A percentile compares a stretch with the other conserved stretches of the same genome.
phyloP scores from a whole-genome alignment of 23 red algal species.

The Porphyridium purpureum region DNA sequence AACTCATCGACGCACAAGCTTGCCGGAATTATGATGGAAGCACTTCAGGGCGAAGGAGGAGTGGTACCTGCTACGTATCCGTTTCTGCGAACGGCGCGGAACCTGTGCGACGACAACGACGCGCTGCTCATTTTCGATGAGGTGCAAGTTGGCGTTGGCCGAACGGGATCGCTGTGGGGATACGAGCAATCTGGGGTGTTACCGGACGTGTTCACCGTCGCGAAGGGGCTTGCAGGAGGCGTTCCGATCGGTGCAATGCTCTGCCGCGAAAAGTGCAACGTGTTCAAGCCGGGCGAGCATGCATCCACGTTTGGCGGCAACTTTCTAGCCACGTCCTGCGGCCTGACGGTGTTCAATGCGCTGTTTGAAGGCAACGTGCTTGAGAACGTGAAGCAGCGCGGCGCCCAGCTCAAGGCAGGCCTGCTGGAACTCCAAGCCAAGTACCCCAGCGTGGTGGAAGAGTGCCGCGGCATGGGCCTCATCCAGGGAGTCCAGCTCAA shows the following conservation, averaged over 20 bases:
- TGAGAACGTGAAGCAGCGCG: slow-evolving; percentile 45
- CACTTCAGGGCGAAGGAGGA: slow-evolving; percentile 86
- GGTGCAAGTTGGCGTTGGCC: slow-evolving; percentile 85
- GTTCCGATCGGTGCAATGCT: slow-evolving; percentile 97
- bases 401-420: slow-evolving; percentile 27
- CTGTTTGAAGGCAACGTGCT: slow-evolving; percentile 38
- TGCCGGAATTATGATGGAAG: slow-evolving; percentile 61
- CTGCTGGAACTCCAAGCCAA: slow-evolving; percentile 13
- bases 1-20: slow-evolving; percentile 26
- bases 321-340: slow-evolving; percentile 43
- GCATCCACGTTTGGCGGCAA: slow-evolving; percentile 96
- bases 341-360: slow-evolving; percentile 41
- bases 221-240: slow-evolving; percentile 87
- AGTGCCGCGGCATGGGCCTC: slow-evolving; percentile 62
- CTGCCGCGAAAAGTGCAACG: slow-evolving; percentile 35
- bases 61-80: slow-evolving; percentile 24
- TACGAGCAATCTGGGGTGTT: slow-evolving; percentile 56
- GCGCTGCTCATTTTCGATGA: slow-evolving; percentile 90
- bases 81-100: slow-evolving; percentile 49
- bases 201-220: slow-evolving; percentile 72
- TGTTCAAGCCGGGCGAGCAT: slow-evolving; percentile 82
- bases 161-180: slow-evolving; percentile 72
- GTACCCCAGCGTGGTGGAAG: slow-evolving; percentile 21
- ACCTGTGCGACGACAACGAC: slow-evolving; percentile 51
- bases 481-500: slow-evolving; percentile 55